These are phyloP conservation scores for Emericellopsis atlantica DNA, from an alignment of 2,329 filamentous ascomycete species.

Conservation along the genomic window DNA sequence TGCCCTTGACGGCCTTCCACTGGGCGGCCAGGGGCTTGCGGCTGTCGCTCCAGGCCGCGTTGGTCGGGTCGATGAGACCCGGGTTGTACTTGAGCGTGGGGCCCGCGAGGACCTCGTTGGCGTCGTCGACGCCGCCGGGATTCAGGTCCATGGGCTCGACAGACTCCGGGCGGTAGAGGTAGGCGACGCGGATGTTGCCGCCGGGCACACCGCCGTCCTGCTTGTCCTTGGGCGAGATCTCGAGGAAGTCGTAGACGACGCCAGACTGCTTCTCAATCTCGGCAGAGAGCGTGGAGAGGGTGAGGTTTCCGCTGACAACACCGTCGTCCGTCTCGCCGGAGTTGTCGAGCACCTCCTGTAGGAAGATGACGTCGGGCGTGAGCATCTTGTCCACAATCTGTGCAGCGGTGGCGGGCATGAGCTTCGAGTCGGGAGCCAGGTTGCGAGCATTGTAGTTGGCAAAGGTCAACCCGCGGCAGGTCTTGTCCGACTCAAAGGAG, in stretches of 20 bases:
- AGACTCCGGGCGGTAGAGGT: conserved; percentile 51
- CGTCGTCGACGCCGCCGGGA: conserved; percentile 38
- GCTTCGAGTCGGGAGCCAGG: conserved; percentile 40
- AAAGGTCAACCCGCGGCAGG: conserved; percentile 49
- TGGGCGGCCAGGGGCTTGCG: conserved; percentile 56
- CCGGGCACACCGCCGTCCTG: conserved; percentile 54
- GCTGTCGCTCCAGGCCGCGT: conserved; percentile 44
- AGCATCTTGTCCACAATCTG: conserved; percentile 54
- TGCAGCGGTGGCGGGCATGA: conserved; percentile 43
- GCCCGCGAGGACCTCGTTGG: conserved; percentile 43
- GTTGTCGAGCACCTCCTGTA: conserved; percentile 62
- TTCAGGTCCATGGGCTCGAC: conserved; percentile 47
- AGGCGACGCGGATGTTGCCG: conserved; percentile 60
- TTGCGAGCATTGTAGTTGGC: conserved; percentile 63
- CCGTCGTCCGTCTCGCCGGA: conserved; percentile 48
- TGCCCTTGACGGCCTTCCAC: conserved; percentile 45
- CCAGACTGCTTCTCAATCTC: conserved; percentile 37
- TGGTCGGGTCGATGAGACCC: conserved; percentile 51
- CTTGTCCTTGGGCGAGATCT: conserved; percentile 46
- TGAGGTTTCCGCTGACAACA: conserved; percentile 40
- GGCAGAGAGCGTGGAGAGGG: conserved; percentile 39
- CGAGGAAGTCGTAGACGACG: conserved; percentile 44
- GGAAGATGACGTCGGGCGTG: conserved; percentile 51
- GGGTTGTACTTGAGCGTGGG: conserved; percentile 55
- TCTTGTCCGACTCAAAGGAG: conserved; percentile 37